Conservation (phyloP, 306 rosid genomes). For the Prunus davidiana region DNA sequence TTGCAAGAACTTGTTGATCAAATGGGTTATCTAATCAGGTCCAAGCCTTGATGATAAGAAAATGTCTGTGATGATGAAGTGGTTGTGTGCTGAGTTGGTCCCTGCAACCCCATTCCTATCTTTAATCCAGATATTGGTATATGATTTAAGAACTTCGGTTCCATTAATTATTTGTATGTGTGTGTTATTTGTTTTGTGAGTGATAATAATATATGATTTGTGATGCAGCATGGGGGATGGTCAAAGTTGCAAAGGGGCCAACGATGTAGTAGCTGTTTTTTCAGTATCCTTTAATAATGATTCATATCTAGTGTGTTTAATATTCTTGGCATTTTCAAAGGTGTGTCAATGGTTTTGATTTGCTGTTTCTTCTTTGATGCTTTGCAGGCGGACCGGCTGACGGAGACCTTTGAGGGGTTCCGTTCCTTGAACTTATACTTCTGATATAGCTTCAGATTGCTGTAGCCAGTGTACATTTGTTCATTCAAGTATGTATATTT, state of each 20-base stretch:
- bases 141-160: conserved; percentile 1
- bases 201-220: conserved; percentile 34
- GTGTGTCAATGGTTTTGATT: not conserved
- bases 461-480: not conserved
- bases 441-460: not conserved
- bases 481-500: not conserved
- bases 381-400: not conserved
- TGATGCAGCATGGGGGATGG: conserved; percentile 47
- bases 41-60: conserved; percentile 26
- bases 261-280: conserved; percentile 22
- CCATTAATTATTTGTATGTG: not conserved
- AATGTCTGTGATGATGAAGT: not conserved
- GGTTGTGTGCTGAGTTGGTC: conserved; percentile 23
- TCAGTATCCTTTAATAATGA: conserved; percentile 45
- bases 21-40: conserved; percentile 52
- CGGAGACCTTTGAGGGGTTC: not conserved
- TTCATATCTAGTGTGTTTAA: not conserved
- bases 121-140: conserved; percentile 11
- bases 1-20: conserved; percentile 70
- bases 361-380: not conserved
- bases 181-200: conserved; percentile 1
- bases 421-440: not conserved
- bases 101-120: conserved; percentile 26
- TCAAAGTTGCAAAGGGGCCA: conserved; percentile 46
- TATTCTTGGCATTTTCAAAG: not conserved